Evolutionary conservation across 768 basidiomycete species (phyloP).

Genomic region (Termitomyces sp.): DNA sequence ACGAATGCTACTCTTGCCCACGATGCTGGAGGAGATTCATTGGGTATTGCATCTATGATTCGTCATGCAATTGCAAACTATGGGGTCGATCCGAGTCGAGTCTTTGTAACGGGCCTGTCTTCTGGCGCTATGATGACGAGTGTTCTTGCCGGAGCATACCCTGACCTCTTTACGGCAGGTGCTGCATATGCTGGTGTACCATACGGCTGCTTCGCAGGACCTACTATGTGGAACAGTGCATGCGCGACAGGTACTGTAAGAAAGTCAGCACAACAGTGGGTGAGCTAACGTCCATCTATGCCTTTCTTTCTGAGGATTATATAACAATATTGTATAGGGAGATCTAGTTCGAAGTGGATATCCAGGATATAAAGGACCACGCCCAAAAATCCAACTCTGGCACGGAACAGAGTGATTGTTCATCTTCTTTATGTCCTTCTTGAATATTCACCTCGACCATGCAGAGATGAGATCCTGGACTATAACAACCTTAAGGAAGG

Average conservation of each 20-base stretch:
- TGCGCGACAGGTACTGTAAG: constrained; percentile 42
- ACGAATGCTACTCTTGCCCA: constrained; percentile 48
- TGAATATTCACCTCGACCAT: neutral
- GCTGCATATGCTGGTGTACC: constrained; percentile 49
- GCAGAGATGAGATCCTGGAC: constrained; percentile 46
- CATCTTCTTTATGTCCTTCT: neutral
- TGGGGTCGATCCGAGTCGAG: constrained; percentile 38
- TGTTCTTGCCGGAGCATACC: constrained; percentile 50
- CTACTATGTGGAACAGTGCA: constrained; percentile 42
- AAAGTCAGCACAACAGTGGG: constrained; percentile 45
- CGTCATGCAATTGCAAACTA: constrained; percentile 45
- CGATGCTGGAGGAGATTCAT: constrained; percentile 52
- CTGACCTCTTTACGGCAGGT: constrained; percentile 50
- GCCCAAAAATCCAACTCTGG: constrained; percentile 51
- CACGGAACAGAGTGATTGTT: constrained; percentile 41
- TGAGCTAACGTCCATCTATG: constrained; percentile 16
- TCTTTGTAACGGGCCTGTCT: constrained; percentile 48
- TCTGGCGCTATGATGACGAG: constrained; percentile 62
- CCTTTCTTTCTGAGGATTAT: neutral
- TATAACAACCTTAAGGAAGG: constrained; percentile 47
- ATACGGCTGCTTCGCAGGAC: constrained; percentile 50
- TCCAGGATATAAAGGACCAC: constrained; percentile 47
- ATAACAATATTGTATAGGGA: constrained; percentile 21
- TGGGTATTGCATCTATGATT: constrained; percentile 43
- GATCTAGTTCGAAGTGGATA: constrained; percentile 42